Base-by-base conservation (phyloP, 2,329 filamentous ascomycete species). In the Cladosporium velox region DNA sequence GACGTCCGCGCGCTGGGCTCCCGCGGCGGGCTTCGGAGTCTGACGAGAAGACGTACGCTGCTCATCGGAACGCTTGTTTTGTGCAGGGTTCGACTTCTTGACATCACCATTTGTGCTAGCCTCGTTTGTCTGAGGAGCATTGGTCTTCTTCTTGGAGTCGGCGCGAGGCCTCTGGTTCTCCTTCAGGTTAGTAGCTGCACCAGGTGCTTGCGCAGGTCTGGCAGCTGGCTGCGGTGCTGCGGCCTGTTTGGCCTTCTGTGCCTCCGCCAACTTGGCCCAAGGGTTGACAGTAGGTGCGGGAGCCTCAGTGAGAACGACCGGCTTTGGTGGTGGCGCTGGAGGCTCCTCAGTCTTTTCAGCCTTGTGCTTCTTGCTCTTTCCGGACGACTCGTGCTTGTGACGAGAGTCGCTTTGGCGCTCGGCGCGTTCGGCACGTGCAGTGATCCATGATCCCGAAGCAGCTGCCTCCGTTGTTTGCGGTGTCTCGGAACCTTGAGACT, bases 231-330 rank as follows among this genome's bases (percentile, higher is more conserved):
- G 54, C n/a, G 44, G 63, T 10, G 41, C 24, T 41, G 47, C 55
- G 4, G 71, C 85, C 28, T 77, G 76, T 76, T 87, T 89, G 47
- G 86, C 82, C 68, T 84, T 81, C 54, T 84, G 80, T 57, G 88
- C 88, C 73, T 92, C 89, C 72, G 86, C 89, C 65, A 93, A 87
- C 79, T 93, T 88, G 69, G 89, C 86, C 94, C 95, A 99, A 68
- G 93, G 83, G 77, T 99, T 99, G 66, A 97, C 90, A 1, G 87
- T 78, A 0, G 95, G 95, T 52, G 91, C 84, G 34, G 92, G 90
- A 21, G 94, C 94, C 67, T 95, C 92, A 57, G 90, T 89, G 51
- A 97, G 83, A 72, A 90, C 86, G 68, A 72, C 67, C 15, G 89
- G 87, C 72, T 58, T 84, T 79, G 69, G 83, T 65, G 79, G 78